Evolutionary conservation across 2,329 filamentous ascomycete species (phyloP), one percentile per base, ranked within the genome.

Genomic region (Endoconidiophora polonica): DNA sequence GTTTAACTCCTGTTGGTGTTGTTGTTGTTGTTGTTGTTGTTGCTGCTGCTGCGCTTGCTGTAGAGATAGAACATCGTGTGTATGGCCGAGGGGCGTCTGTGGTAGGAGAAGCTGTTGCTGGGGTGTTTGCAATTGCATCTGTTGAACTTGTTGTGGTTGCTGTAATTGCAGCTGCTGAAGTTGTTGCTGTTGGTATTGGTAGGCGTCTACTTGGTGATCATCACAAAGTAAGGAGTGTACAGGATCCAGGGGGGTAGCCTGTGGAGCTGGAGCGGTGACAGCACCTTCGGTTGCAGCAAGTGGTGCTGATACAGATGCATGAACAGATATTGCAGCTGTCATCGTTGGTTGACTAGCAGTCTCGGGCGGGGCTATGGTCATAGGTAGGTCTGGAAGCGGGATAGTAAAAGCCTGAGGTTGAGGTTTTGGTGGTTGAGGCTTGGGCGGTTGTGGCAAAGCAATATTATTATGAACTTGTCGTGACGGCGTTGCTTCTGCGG

Each of bases 11-110:
- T 46, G 40, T 18, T 48, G 45, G 7, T 48, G 29, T 23, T 46
- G 39, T 3, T 29, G 26, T 29, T 29, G 26, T 29, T 29, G 48
- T 9, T 46, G 46, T 12, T 48, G 47, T 16, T 50, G 45, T 6
- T 46, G 49, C 38, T 38, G 42, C 29, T 51, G 51, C 9, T 50
- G 51, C 37, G 44, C 37, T 18, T 53, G 48, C 37, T 53, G 52
- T 20, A 48, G 45, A 40, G 44, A 36, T 20, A 46, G 9, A 16
- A 48, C 18, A 41, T 50, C 48, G 10, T 50, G 48, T n/a, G 38
- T 29, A 3, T 14, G 29, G 22, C 16, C 23, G n/a, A 49, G 20
- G 14, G 39, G 6, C 18, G 42, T 22, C 18, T 49, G 46, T 14
- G 44, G 26, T 14, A 42, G 38, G 5, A 48, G 46, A 12, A 53